A percentile compares a stretch with the other conserved stretches of the same genome.
phyloP scores from a whole-genome alignment of 2,329 filamentous ascomycete species.

The Colletotrichum abscissum region DNA sequence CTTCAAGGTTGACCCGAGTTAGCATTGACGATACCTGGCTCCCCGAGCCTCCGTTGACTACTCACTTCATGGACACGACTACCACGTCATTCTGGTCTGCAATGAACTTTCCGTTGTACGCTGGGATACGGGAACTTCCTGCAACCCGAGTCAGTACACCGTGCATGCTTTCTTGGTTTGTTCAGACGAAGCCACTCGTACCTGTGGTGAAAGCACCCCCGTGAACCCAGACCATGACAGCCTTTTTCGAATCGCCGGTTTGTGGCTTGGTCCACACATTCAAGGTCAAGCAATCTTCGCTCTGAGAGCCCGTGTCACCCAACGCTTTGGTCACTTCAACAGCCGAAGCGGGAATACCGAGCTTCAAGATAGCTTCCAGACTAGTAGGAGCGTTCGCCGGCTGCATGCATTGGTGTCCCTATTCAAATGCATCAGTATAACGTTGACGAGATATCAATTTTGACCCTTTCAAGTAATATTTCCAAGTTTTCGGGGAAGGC shows the following conservation, averaged over 20 bases:
- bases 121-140: slow-evolving; percentile 26
- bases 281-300: slow-evolving; percentile 51
- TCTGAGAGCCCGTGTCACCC: slow-evolving; percentile 30
- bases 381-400: background rate
- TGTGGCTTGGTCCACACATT: slow-evolving; percentile 53
- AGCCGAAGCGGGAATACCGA: slow-evolving; percentile 31
- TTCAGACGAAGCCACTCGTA: slow-evolving; percentile 13
- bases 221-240: slow-evolving; percentile 57
- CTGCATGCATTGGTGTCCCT: slow-evolving; percentile 33
- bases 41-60: background rate
- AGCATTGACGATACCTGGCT: background rate
- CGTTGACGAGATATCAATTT: background rate
- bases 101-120: slow-evolving; percentile 52
- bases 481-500: background rate
- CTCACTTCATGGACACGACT: slow-evolving; percentile 56
- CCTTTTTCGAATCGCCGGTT: slow-evolving; percentile 45
- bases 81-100: slow-evolving; percentile 56
- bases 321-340: slow-evolving; percentile 10
- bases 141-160: slow-evolving; percentile 10
- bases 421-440: background rate
- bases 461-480: background rate
- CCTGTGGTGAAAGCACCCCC: slow-evolving; percentile 53
- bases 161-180: background rate
- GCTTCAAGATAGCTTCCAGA: slow-evolving; percentile 7
- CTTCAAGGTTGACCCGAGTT: slow-evolving; percentile 21